Percentiles rank a stretch among this genome's conserved stretches.
phyloP scores from a whole-genome alignment of 225 moss, liverwort and hornwort genomes.

The Polytrichum commune region DNA sequence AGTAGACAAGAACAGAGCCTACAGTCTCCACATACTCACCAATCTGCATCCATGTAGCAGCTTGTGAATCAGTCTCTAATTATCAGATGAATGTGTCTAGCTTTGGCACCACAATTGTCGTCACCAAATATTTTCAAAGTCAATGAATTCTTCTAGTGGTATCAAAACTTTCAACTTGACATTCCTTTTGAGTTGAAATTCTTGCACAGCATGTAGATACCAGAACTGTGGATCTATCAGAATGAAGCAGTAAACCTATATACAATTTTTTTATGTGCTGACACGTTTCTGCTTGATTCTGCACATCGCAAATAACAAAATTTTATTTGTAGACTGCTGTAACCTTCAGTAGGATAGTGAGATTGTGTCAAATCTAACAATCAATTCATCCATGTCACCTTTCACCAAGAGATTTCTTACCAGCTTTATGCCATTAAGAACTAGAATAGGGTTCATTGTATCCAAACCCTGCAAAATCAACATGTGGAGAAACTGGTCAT shows the following conservation, averaged over 20 bases:
- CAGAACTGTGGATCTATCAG: background rate
- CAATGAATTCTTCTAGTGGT: too few species aligned
- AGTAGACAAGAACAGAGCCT: conserved; percentile 45
- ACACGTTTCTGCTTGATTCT: too few species aligned
- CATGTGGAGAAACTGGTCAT: background rate
- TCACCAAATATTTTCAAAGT: too few species aligned
- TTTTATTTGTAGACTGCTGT: too few species aligned
- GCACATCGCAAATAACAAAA: too few species aligned
- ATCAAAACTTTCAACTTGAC: too few species aligned
- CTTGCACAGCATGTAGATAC: background rate
- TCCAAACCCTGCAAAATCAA: conserved; percentile 42
- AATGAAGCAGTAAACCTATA: background rate
- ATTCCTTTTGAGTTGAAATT: background rate
- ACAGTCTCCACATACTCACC: conserved; percentile 51
- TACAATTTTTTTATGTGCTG: too few species aligned
- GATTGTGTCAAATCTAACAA: background rate
- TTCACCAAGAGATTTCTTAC: conserved; percentile 15
- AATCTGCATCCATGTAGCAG: conserved; percentile 26
- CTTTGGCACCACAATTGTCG: too few species aligned
- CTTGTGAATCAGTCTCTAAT: conserved; percentile 4
- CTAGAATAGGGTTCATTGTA: conserved; percentile 42
- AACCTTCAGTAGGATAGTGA: background rate
- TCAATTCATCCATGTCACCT: background rate
- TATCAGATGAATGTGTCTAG: too few species aligned
- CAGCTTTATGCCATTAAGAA: conserved; percentile 40